Percentiles rank a stretch among this genome's conserved stretches.
phyloP scores from a whole-genome alignment of 1,284 basidiomycete genomes.

The Hypsizygus ulmarius region DNA sequence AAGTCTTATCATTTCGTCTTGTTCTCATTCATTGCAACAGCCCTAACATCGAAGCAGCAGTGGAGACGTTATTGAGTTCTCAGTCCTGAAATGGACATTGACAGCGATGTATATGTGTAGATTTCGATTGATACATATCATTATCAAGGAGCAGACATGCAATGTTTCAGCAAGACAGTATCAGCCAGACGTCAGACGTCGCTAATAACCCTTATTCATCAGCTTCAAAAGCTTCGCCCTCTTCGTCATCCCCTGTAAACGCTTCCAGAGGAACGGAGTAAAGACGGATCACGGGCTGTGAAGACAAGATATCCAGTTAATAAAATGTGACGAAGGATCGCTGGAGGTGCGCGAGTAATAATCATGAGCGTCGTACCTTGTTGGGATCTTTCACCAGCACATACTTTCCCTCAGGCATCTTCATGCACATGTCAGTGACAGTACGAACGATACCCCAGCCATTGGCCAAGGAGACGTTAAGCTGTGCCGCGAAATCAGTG shows the following conservation, averaged over 20 bases:
- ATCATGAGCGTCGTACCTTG: conserved; percentile 58
- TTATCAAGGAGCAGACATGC: conserved; percentile 15
- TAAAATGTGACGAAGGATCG: conserved; percentile 7
- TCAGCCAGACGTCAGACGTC: conserved; percentile 18
- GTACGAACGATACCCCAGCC: conserved; percentile 99
- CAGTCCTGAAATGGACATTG: conserved; percentile 26
- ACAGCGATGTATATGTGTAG: conserved; percentile 5
- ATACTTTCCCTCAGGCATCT: conserved; percentile 96
- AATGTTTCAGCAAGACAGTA: conserved; percentile 18
- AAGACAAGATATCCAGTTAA: conserved; percentile 19
- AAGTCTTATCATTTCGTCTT: conserved; percentile 2
- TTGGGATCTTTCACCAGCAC: conserved; percentile 95
- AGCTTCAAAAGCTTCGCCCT: conserved; percentile 31
- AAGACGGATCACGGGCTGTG: conserved; percentile 87
- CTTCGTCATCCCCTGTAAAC: conserved; percentile 64
- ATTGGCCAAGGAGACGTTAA: conserved; percentile 93
- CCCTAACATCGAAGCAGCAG: conserved; percentile 75
- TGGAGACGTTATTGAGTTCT: conserved; percentile 70
- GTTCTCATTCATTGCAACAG: conserved; percentile 34
- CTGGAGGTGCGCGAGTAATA: conserved; percentile 16
- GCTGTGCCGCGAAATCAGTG: conserved; percentile 90
- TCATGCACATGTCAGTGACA: conserved; percentile 89
- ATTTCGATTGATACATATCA: conserved; percentile 17
- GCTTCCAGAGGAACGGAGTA: conserved; percentile 89
- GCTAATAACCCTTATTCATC: conserved; percentile 27